These are phyloP conservation scores for Sinapis alba DNA, from an alignment of 441 rosid genomes.

Conservation along the genomic window DNA sequence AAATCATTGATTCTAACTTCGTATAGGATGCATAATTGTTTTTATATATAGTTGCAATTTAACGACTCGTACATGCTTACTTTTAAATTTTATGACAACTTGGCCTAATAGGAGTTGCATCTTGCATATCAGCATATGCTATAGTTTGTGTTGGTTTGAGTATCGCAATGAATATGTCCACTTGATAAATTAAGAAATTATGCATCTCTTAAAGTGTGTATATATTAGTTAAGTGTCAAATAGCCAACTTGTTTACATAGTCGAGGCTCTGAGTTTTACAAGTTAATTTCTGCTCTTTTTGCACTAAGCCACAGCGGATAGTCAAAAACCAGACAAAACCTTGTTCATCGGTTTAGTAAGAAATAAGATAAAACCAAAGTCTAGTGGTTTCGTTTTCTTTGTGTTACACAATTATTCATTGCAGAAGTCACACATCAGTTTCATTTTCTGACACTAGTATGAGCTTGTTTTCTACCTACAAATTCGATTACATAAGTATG, in stretches of 20 bases:
- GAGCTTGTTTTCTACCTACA: not conserved
- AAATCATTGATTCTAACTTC: conserved; percentile 7
- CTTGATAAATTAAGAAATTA: conserved; percentile 17
- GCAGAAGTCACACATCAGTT: not conserved
- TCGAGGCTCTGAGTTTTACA: not conserved
- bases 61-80: not conserved
- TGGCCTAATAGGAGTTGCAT: conserved; percentile 20
- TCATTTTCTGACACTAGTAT: no score
- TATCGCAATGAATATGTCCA: conserved; percentile 17
- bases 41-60: not conserved
- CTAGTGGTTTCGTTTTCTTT: not conserved
- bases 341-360: not conserved
- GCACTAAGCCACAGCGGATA: not conserved
- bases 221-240: conserved; percentile 22
- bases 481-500: not conserved
- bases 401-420: conserved; percentile 7
- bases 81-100: not conserved
- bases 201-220: conserved; percentile 5
- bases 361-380: not conserved
- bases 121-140: no score
- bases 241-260: conserved; percentile 19
- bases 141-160: conserved; percentile 19
- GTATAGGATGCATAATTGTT: not conserved
- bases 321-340: conserved; percentile 1
- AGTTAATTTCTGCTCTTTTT: not conserved